Conservation (phyloP, 345 rosid species). For the Euphorbia lathyris region DNA sequence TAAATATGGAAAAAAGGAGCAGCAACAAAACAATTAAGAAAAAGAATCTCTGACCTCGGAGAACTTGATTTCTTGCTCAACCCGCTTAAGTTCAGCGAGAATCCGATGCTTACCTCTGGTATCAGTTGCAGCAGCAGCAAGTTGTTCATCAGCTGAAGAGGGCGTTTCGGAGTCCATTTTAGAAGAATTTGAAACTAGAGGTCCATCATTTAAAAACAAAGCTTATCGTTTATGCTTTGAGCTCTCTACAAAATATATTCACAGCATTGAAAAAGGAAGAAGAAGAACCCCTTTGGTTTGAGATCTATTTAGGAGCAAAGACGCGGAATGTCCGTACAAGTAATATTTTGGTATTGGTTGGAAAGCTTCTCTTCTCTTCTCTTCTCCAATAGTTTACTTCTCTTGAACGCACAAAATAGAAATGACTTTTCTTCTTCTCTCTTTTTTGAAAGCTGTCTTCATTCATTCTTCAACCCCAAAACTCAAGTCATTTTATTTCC, state of each 20-base stretch:
- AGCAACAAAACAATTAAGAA: neutral
- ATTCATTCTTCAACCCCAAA: no score
- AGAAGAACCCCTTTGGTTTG: neutral
- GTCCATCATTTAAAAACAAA: neutral
- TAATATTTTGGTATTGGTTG: no score
- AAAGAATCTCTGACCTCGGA: conserved; percentile 41
- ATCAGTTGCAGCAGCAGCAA: conserved; percentile 26
- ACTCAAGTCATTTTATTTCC: no score
- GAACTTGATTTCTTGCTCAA: conserved; percentile 61
- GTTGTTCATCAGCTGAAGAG: conserved; percentile 36
- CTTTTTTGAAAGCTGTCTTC: no score
- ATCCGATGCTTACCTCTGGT: conserved; percentile 69
- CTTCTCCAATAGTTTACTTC: no score
- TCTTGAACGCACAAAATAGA: no score
- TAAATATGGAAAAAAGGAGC: neutral
- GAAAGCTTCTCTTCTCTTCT: no score
- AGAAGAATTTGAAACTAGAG: neutral
- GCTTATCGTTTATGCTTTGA: neutral
- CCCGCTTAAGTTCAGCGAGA: conserved; percentile 70
- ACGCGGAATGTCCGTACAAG: no score
- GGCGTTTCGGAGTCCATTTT: conserved; percentile 43
- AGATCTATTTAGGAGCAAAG: no score
- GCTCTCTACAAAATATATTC: no score
- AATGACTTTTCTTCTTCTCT: no score
- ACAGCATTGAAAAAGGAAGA: no score